Evolutionary conservation across 768 basidiomycete species (phyloP).

Genomic region (Lactarius trivialis): DNA sequence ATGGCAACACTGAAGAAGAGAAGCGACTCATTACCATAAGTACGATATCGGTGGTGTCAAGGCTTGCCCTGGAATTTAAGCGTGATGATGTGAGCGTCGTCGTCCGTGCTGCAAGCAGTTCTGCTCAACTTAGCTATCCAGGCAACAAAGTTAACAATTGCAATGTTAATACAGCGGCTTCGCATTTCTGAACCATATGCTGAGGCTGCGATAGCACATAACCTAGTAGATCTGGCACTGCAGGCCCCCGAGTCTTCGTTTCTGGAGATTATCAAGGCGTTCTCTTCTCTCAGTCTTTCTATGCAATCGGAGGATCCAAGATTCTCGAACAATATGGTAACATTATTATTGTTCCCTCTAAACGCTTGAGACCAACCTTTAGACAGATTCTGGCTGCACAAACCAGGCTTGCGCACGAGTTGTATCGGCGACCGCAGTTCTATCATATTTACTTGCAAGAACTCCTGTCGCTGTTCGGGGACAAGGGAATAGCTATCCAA

Average conservation of each 20-base stretch:
- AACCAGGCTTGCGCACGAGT: slow-evolving; percentile 78
- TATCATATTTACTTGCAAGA: slow-evolving; percentile 80
- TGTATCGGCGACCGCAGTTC: slow-evolving; percentile 66
- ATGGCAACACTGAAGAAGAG: slow-evolving; percentile 75
- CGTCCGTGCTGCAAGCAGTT: not conserved
- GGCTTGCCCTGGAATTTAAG: slow-evolving; percentile 80
- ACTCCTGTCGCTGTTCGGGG: slow-evolving; percentile 76
- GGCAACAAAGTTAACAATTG: slow-evolving; percentile 83
- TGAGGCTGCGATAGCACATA: slow-evolving; percentile 88
- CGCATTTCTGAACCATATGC: slow-evolving; percentile 80
- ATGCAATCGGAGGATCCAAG: slow-evolving; percentile 86
- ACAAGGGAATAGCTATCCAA: slow-evolving; percentile 88
- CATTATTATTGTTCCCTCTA: not conserved
- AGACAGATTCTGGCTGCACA: slow-evolving; percentile 80
- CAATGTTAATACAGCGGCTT: slow-evolving; percentile 86
- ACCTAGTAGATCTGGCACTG: slow-evolving; percentile 84
- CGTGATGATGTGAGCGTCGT: slow-evolving; percentile 60
- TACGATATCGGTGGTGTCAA: slow-evolving; percentile 86
- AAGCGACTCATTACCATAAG: slow-evolving; percentile 80
- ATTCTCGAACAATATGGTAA: slow-evolving; percentile 84
- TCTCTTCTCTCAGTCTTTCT: slow-evolving; percentile 77
- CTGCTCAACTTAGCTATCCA: slow-evolving; percentile 27
- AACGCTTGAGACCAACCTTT: not conserved
- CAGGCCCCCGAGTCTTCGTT: slow-evolving; percentile 72
- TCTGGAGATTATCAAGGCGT: slow-evolving; percentile 74